Evolutionary conservation across 2,329 filamentous ascomycete species (phyloP).

Genomic region (Phaeosphaeria sp.): DNA sequence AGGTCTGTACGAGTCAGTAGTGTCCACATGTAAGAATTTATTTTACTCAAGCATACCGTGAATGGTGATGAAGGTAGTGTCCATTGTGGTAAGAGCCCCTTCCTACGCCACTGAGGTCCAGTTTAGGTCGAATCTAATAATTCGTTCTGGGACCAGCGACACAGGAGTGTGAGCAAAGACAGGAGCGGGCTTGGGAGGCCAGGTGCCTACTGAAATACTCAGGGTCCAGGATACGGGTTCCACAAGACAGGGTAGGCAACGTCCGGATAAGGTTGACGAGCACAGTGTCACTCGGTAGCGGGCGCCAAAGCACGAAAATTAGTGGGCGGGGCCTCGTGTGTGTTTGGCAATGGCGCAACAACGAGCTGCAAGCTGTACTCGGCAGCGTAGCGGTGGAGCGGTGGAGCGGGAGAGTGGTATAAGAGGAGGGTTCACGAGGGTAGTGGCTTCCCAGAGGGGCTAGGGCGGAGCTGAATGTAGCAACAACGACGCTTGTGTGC

Average conservation of each 20-base stretch:
- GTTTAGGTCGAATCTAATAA: slow-evolving; percentile 46
- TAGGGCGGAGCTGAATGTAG: not conserved
- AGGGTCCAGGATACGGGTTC: slow-evolving; percentile 21
- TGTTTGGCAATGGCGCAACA: slow-evolving; percentile 5
- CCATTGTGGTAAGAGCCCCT: slow-evolving; percentile 51
- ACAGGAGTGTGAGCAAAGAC: slow-evolving; percentile 20
- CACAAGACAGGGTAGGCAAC: slow-evolving; percentile 24
- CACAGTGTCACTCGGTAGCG: slow-evolving; percentile 20
- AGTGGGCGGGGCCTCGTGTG: not conserved
- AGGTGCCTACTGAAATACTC: slow-evolving; percentile 24
- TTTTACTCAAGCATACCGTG: slow-evolving; percentile 66
- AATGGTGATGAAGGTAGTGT: slow-evolving; percentile 90
- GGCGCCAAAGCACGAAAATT: slow-evolving; percentile 9
- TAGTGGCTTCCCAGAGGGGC: slow-evolving; percentile 2
- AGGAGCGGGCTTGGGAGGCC: slow-evolving; percentile 12
- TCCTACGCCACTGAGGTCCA: slow-evolving; percentile 34
- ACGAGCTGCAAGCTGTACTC: not conserved
- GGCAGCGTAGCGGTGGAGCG: not conserved
- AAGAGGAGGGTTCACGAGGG: not conserved
- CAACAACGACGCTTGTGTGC: not conserved
- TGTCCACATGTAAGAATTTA: too few species aligned
- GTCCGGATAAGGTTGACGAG: slow-evolving; percentile 25
- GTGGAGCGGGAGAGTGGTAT: not conserved
- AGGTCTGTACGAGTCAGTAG: slow-evolving; percentile 63
- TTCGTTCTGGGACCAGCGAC: slow-evolving; percentile 40